These are phyloP conservation scores for Zalaria sp. DNA, from an alignment of 2,329 filamentous ascomycete species.

Conservation along the genomic window DNA sequence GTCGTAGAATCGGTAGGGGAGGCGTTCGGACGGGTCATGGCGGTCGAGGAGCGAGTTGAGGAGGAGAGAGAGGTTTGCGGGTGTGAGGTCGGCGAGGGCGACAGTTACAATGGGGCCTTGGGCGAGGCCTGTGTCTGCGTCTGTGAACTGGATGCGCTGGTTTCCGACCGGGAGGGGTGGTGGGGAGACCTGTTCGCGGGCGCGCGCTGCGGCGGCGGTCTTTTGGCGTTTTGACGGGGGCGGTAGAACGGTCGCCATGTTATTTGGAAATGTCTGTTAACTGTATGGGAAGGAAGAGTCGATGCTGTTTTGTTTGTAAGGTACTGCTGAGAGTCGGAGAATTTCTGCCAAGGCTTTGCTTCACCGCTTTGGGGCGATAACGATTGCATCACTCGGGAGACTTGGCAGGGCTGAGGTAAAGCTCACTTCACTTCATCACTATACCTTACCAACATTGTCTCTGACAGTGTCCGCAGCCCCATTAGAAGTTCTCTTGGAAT, in stretches of 20 bases:
- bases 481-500: too few relatives aligned
- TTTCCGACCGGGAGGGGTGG: conserved; percentile 53
- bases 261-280: conserved; percentile 2
- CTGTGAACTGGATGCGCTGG: conserved; percentile 61
- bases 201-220: conserved; percentile 56
- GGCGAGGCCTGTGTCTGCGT: conserved; percentile 56
- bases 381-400: too few relatives aligned
- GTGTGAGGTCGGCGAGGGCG: conserved; percentile 68
- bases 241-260: conserved; percentile 70
- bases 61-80: conserved; percentile 78
- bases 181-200: conserved; percentile 56
- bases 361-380: too few relatives aligned
- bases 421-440: too few relatives aligned
- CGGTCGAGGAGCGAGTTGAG: conserved; percentile 67
- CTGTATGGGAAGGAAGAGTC: too few relatives aligned
- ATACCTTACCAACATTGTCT: too few relatives aligned
- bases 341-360: too few relatives aligned
- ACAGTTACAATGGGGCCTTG: conserved; percentile 62
- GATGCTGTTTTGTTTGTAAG: too few relatives aligned
- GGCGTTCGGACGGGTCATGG: conserved; percentile 44
- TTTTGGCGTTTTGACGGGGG: conserved; percentile 80
- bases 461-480: too few relatives aligned
- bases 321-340: too few relatives aligned
- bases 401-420: too few relatives aligned
- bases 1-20: conserved; percentile 52